Evolutionary conservation across 176 grass and related monocot species (phyloP).

Genomic region (Chloris gayana): DNA sequence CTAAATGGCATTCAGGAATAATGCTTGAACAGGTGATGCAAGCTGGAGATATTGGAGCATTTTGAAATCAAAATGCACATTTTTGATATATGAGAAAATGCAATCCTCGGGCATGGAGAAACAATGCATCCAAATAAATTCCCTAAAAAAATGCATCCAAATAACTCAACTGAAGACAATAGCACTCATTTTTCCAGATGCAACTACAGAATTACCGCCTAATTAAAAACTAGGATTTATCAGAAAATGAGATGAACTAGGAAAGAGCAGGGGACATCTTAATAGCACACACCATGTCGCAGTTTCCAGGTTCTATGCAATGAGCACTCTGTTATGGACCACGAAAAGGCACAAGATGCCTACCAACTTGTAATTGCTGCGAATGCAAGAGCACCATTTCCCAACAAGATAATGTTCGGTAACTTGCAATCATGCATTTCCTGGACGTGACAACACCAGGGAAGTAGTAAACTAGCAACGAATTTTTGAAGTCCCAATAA

Average conservation of each 20-base stretch:
- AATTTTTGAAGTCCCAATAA: neutral
- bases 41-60: neutral
- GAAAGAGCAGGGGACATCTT: slow-evolving; percentile 34
- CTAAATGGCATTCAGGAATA: neutral
- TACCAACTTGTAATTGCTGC: slow-evolving; percentile 18
- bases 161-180: neutral
- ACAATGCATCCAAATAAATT: slow-evolving; percentile 1
- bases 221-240: neutral
- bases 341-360: slow-evolving; percentile 29
- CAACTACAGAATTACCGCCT: neutral
- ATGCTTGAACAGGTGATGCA: slow-evolving; percentile 4
- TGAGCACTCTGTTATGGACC: slow-evolving; percentile 30
- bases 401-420: slow-evolving; percentile 32
- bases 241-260: neutral
- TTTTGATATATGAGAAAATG: neutral
- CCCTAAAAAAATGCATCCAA: neutral
- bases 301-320: slow-evolving; percentile 24
- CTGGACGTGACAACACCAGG: slow-evolving; percentile 24
- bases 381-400: slow-evolving; percentile 25
- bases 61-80: neutral
- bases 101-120: neutral
- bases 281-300: slow-evolving; percentile 22
- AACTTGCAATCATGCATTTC: slow-evolving; percentile 26
- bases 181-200: slow-evolving; percentile 5
- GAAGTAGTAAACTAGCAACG: neutral